Evolutionary conservation across 768 basidiomycete genomes (phyloP).

Genomic region (Termitomyces sp.): DNA sequence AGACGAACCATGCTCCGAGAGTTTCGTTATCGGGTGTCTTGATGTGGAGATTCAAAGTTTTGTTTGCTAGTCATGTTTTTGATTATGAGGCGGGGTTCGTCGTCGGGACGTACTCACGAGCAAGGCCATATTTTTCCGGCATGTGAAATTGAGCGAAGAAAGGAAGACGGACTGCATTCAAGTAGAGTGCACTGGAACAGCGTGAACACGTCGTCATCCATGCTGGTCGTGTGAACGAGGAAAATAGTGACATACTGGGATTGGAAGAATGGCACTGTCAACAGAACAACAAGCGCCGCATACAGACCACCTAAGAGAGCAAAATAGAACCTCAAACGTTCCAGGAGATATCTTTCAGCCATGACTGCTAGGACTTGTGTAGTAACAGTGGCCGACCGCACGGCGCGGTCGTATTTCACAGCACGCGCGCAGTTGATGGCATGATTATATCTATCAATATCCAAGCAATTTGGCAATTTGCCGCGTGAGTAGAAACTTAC

Average conservation of each 20-base stretch:
- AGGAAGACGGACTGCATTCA: slow-evolving; percentile 67
- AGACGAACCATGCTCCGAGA: slow-evolving; percentile 84
- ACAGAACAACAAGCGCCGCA: slow-evolving; percentile 43
- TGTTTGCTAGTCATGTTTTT: slow-evolving; percentile 55
- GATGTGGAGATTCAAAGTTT: slow-evolving; percentile 70
- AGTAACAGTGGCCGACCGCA: too few relatives aligned
- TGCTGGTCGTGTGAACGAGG: background rate
- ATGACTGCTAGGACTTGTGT: background rate
- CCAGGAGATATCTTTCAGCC: slow-evolving; percentile 6
- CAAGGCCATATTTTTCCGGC: slow-evolving; percentile 79
- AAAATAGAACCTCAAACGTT: slow-evolving; percentile 29
- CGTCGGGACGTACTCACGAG: slow-evolving; percentile 45
- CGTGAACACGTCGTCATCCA: background rate
- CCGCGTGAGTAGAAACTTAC: too few relatives aligned
- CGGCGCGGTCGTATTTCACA: too few relatives aligned
- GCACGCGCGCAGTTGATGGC: too few relatives aligned
- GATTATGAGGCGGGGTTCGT: background rate
- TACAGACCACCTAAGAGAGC: slow-evolving; percentile 52
- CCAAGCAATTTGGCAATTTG: too few relatives aligned
- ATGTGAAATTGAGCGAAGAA: slow-evolving; percentile 56
- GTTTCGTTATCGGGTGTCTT: slow-evolving; percentile 73
- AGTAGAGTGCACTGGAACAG: slow-evolving; percentile 40
- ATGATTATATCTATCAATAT: too few relatives aligned
- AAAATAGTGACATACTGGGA: slow-evolving; percentile 49
- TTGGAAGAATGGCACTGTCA: slow-evolving; percentile 65